Percentiles rank a stretch among this genome's conserved stretches.
These are phyloP conservation scores for Tirmania nivea DNA, from an alignment of 495 filamentous ascomycete species.

Conservation along the genomic window DNA sequence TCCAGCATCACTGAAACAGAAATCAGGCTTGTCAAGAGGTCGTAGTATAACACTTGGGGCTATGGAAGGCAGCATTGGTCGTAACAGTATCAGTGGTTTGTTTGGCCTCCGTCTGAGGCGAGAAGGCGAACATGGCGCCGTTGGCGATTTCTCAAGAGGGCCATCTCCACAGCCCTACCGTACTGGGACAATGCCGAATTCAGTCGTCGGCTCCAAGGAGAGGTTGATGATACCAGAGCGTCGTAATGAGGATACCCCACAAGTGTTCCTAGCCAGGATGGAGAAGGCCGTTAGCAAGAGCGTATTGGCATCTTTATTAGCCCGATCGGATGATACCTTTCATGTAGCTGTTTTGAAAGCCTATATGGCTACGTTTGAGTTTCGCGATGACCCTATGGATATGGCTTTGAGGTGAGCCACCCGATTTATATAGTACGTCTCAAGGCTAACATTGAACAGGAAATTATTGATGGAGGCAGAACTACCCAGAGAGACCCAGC, in stretches of 20 bases:
- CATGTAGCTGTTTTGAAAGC: conserved; percentile 62
- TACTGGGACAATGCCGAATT: neutral
- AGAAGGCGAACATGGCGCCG: conserved; percentile 16
- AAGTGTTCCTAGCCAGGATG: conserved; percentile 62
- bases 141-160: neutral
- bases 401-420: conserved; percentile 48
- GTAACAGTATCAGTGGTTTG: conserved; percentile 77
- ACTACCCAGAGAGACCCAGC: conserved; percentile 89
- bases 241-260: conserved; percentile 73
- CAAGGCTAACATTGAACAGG: conserved; percentile 21
- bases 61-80: conserved; percentile 36
- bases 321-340: conserved; percentile 68
- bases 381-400: conserved; percentile 90
- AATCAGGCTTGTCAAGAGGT: conserved; percentile 35
- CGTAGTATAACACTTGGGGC: conserved; percentile 86
- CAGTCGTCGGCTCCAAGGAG: conserved; percentile 28
- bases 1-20: conserved; percentile 33
- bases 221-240: conserved; percentile 53
- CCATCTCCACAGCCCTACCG: conserved; percentile 14
- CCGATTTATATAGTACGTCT: neutral
- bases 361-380: conserved; percentile 84
- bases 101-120: conserved; percentile 36
- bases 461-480: conserved; percentile 95
- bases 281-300: conserved; percentile 58
- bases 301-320: conserved; percentile 57